phyloP scores from a whole-genome alignment of 2,329 filamentous ascomycete genomes.

The Colletotrichum limetticola region DNA sequence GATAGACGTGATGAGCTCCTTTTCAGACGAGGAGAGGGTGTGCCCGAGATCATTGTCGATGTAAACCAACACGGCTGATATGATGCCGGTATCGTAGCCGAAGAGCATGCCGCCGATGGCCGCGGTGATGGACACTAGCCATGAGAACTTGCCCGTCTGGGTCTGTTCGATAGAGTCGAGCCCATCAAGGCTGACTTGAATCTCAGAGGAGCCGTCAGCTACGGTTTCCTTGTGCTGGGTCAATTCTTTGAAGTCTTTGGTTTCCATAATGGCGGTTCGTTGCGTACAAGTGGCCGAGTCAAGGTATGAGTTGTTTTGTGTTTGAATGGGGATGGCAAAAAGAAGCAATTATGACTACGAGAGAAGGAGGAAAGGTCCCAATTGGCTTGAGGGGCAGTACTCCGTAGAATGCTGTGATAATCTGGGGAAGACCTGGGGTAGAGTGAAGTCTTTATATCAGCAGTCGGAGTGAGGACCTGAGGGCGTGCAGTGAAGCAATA shows the following conservation, averaged over 20 bases:
- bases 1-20: conserved; percentile 63
- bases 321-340: background rate
- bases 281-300: no score
- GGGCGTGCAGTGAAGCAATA: background rate
- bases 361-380: background rate
- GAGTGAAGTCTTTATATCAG: background rate
- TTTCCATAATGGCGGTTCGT: background rate
- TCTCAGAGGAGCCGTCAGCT: background rate
- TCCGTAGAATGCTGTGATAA: background rate
- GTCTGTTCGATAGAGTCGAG: conserved; percentile 31
- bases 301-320: no score
- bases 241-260: background rate
- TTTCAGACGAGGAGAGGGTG: conserved; percentile 52
- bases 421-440: background rate
- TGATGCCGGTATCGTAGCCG: conserved; percentile 57
- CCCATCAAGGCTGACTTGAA: background rate
- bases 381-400: no score
- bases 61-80: conserved; percentile 55
- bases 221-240: background rate
- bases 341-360: background rate
- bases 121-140: conserved; percentile 3
- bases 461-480: background rate
- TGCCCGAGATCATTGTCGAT: conserved; percentile 51
- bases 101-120: conserved; percentile 38
- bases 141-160: conserved; percentile 35